Base-by-base conservation (phyloP, 2,329 filamentous ascomycete genomes). In the Helotiales sp. region DNA sequence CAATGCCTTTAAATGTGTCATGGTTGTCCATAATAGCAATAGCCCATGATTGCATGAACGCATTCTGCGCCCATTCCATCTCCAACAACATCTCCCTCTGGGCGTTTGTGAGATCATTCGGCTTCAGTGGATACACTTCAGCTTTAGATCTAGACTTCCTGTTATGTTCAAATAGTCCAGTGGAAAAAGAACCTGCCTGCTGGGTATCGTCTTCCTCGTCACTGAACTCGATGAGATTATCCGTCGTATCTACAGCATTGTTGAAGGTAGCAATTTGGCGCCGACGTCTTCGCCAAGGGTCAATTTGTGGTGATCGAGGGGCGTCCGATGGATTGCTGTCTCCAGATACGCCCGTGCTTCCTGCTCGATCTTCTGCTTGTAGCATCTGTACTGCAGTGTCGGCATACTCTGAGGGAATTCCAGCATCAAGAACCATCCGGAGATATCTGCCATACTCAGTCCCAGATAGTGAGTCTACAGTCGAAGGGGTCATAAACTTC, bases 71-170 rank as follows among this genome's bases (percentile, higher is more conserved):
- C 87, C 89, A 91, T 61, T 88, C 85, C 3, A 88, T 86, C 75
- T 92, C 89, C 43, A 90, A 79, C 1, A 92, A 78, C 86, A 90
- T 89, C 76, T 91, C 88, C 61, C 84, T 87, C 75, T 92, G 90
- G n/a, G 86, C 82, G 66, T 82, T 82, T 0, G 85, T 86, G n/a
- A 91, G 82, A 34, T 81, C 79, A 1, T 80, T 79, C 2, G 88
- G 88, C 47, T 84, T 82, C 30, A 78, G 47, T 5, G 69, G 45
- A 66, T 43, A 61, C 2, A n/a, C 26, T 13, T 73, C 70, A 3
- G 57, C 7, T 54, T 73, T 72, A n/a, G 26, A 30, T 37, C n/a
- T n/a, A n/a, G n/a, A n/a, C n/a, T n/a, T n/a, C n/a, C 63, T 68
- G 13, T 11, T 49, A 22, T 26, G n/a, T 55, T 26, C 43, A 45